These are phyloP conservation scores for Saccharomyces eubayanus DNA, from an alignment of 805 yeast genomes.

Conservation along the genomic window DNA sequence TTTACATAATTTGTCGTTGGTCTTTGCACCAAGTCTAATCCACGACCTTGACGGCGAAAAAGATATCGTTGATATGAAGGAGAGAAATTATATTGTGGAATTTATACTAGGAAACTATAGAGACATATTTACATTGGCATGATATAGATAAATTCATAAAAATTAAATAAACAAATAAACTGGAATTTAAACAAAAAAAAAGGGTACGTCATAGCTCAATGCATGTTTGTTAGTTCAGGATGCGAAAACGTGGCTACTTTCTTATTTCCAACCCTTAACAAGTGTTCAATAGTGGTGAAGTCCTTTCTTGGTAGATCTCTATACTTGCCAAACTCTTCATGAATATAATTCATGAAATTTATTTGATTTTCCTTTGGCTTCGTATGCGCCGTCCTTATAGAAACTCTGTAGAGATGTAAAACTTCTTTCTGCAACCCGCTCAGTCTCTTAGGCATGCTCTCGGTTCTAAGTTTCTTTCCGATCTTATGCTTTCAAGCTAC, in stretches of 20 bases:
- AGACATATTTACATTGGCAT: constrained; percentile 8
- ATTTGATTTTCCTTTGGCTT: constrained; percentile 42
- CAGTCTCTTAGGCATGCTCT: constrained; percentile 27
- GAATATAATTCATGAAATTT: constrained; percentile 40
- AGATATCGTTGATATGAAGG: constrained; percentile 79
- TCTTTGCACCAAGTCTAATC: constrained; percentile 88
- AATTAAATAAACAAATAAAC: background rate
- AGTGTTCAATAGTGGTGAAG: constrained; percentile 77
- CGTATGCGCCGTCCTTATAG: constrained; percentile 37
- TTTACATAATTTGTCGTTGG: constrained; percentile 73
- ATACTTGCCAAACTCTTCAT: constrained; percentile 57
- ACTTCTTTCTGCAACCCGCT: constrained; percentile 49
- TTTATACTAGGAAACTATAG: constrained; percentile 46
- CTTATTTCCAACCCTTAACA: constrained; percentile 66
- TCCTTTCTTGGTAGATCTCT: constrained; percentile 60
- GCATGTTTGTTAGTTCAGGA: constrained; percentile 64
- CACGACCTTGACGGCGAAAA: constrained; percentile 70
- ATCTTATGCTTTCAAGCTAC: background rate
- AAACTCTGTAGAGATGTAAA: constrained; percentile 39
- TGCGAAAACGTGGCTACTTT: constrained; percentile 64
- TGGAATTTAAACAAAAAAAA: background rate
- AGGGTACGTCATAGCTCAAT: constrained; percentile 12
- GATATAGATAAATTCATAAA: background rate
- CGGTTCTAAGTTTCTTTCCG: background rate
- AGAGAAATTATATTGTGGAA: constrained; percentile 71